Base-by-base conservation (phyloP, 2,329 filamentous ascomycete species). In the Hymenoscyphus repandus region DNA sequence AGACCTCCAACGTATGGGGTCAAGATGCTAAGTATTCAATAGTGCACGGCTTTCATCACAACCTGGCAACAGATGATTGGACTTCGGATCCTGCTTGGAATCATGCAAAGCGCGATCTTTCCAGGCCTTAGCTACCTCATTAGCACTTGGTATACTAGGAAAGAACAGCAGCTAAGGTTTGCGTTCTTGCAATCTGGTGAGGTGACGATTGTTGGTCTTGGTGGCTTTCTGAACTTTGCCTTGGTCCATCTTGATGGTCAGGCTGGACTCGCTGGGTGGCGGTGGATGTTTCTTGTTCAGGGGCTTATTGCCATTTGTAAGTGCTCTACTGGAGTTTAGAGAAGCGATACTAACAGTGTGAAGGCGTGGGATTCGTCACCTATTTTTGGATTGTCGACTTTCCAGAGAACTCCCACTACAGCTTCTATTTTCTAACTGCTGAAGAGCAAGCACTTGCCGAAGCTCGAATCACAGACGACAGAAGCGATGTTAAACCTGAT, bases 11-110 rank as follows among this genome's bases (percentile, higher is more conserved):
- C 10, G 13, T 31, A 10, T 10, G 30, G 10, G 32, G 7, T 15
- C 10, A 1, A 13, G 13, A 27, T 27, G 7, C n/a, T 17, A 36
- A 45, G 6, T 11, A 2, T 2, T 12, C 2, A 20, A 45, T 30
- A 64, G 62, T 80, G 81, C 59, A 86, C 83, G 0, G 83, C 82
- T 1, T 88, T 86, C 58, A 77, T 88, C 36, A 74, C 74, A 31
- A 82, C 74, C 11, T 88, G 84, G 84, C 71, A 74, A 57, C 77
- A 87, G 64, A 86, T 88, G 83, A 83, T 88, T 50, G 80, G 74
- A 0, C 66, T 88, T 52, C 72, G 84, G 37, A 75, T 88, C 18
- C 68, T 88, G 7, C 74, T 88, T 2, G 85, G 85, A 33, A 80
- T 85, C 27, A 73, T 77, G 32, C 84, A 84, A 72, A 74, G 68